Conservation (phyloP, 106 monocot species). For the Narthecium ossifragum region DNA sequence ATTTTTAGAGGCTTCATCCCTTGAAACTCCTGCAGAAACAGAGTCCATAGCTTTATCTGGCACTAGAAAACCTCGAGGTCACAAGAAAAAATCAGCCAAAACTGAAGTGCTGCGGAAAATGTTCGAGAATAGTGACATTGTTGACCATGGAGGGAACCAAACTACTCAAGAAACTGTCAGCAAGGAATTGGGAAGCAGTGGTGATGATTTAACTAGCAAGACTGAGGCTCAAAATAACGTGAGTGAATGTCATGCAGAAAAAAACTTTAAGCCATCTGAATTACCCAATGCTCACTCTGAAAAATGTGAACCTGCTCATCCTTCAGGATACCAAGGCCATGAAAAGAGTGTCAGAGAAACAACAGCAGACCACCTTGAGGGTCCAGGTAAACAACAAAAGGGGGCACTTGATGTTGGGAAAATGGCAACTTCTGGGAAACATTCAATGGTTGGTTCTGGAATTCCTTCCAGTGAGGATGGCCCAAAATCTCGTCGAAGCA, state of each 20-base stretch:
- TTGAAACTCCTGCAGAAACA: conserved; percentile 5
- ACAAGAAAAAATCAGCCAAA: conserved; percentile 1
- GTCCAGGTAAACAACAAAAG: conserved; percentile 4
- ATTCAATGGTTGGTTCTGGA: not conserved
- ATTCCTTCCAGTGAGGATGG: conserved; percentile 1
- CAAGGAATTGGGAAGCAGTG: not conserved
- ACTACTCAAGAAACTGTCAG: too few relatives aligned
- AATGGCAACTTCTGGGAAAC: not conserved
- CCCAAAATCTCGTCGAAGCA: conserved; percentile 10
- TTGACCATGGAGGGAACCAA: not conserved
- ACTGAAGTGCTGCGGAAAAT: not conserved
- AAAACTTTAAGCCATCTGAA: too few relatives aligned
- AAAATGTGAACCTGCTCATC: conserved; percentile 5
- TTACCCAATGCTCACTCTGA: not conserved
- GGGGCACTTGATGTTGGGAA: not conserved
- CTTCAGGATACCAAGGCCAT: conserved; percentile 8
- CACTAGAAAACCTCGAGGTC: not conserved
- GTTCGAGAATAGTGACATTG: not conserved
- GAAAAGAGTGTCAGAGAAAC: conserved; percentile 13
- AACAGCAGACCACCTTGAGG: not conserved
- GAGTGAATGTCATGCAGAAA: too few relatives aligned
- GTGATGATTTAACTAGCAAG: not conserved
- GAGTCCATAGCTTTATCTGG: not conserved
- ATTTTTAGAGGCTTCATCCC: not conserved
- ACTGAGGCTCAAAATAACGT: conserved; percentile 2